These are phyloP conservation scores for Darksidea phi DNA, from an alignment of 495 filamentous ascomycete species.

Conservation along the genomic window DNA sequence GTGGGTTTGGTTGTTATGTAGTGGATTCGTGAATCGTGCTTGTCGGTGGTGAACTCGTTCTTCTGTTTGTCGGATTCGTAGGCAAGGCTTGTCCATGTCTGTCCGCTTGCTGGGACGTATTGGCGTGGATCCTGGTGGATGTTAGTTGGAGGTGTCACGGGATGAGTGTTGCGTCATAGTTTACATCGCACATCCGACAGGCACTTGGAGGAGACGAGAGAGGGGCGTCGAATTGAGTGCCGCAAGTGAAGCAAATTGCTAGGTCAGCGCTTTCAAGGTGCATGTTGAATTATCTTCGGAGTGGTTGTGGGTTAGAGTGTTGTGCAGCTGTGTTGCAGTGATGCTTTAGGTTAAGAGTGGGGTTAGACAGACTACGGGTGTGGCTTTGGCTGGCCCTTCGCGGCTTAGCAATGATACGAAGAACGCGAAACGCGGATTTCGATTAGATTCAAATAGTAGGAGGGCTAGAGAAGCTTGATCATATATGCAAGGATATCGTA, in stretches of 20 bases:
- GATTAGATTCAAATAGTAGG: background rate
- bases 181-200: conserved; percentile 72
- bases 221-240: conserved; percentile 62
- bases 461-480: background rate
- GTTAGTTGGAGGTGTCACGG: background rate
- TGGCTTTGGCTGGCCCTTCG: background rate
- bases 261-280: conserved; percentile 45
- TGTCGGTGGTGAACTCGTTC: conserved; percentile 47
- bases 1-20: conserved; percentile 60
- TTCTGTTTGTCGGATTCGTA: conserved; percentile 41
- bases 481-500: no score
- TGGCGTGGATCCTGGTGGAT: conserved; percentile 60
- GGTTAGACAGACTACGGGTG: background rate
- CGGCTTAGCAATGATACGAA: conserved; percentile 27
- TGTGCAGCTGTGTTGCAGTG: background rate
- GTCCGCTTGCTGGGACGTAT: conserved; percentile 52
- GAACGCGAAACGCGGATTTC: background rate
- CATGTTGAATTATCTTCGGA: conserved; percentile 15
- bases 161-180: background rate
- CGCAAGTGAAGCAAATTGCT: conserved; percentile 66
- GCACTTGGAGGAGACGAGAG: conserved; percentile 47
- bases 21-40: conserved; percentile 45
- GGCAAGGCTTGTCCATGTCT: conserved; percentile 56
- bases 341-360: conserved; percentile 3
- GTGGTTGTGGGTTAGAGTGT: background rate